Conservation (phyloP, 768 basidiomycete genomes). For the Neoboletus subvelutipes region DNA sequence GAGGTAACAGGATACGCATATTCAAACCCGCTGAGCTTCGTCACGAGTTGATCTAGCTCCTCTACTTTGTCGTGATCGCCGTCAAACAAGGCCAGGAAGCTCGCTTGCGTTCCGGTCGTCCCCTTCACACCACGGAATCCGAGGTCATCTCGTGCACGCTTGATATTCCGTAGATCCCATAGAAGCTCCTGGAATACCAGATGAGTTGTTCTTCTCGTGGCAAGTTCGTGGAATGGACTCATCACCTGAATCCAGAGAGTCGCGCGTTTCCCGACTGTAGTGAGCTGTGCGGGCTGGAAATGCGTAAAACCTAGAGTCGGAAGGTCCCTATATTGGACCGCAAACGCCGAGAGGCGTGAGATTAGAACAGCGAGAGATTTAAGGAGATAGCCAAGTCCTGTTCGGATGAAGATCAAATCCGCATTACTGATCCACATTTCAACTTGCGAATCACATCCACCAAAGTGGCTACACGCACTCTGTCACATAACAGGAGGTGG, state of each 20-base stretch:
- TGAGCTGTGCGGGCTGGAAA: constrained; percentile 97
- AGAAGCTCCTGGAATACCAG: constrained; percentile 66
- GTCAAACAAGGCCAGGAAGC: constrained; percentile 91
- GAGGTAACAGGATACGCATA: constrained; percentile 98
- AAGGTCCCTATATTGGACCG: constrained; percentile 79
- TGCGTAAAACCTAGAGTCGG: constrained; percentile 98
- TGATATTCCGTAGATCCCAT: constrained; percentile 94
- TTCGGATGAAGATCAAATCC: constrained; percentile 94
- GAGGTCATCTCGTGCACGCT: constrained; percentile 84
- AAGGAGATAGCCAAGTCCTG: constrained; percentile 80
- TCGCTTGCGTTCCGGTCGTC: constrained; percentile 98
- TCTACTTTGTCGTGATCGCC: constrained; percentile 96
- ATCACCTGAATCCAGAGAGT: constrained; percentile 92
- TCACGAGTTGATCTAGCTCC: constrained; percentile 83
- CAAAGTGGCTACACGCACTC: constrained; percentile 58
- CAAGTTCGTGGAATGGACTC: constrained; percentile 12
- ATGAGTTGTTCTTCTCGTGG: background rate
- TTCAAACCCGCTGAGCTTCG: constrained; percentile 86
- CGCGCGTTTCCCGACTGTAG: constrained; percentile 95
- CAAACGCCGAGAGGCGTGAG: constrained; percentile 82
- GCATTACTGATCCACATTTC: constrained; percentile 68
- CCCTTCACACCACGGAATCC: constrained; percentile 99
- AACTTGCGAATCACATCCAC: constrained; percentile 8
- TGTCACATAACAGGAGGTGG: constrained; percentile 98
- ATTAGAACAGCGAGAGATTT: constrained; percentile 89